These are phyloP conservation scores for Synchytrium microbalum DNA, from an alignment of 371 early-diverging fungal genomes.

Conservation along the genomic window DNA sequence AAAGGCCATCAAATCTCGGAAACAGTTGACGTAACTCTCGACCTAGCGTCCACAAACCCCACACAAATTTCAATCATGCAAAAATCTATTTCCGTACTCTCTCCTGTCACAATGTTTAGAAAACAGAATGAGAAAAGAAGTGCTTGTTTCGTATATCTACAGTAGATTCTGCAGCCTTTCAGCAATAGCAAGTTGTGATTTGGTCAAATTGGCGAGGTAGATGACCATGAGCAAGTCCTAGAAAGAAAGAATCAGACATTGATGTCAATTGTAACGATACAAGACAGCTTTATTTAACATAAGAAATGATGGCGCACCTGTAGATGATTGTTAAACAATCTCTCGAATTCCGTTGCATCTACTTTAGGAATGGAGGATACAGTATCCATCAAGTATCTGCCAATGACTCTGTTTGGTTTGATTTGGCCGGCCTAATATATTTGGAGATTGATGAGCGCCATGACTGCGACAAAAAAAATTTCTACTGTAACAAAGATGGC, in stretches of 20 bases:
- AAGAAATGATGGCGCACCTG: conserved; percentile 15
- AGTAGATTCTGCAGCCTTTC: conserved; percentile 66
- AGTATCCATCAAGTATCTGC: conserved; percentile 89
- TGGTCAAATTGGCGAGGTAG: conserved; percentile 88
- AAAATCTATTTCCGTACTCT: too few species aligned
- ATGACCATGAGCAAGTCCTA: conserved; percentile 93
- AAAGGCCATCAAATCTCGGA: too few species aligned
- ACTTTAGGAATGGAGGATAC: conserved; percentile 84
- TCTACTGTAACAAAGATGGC: too few species aligned
- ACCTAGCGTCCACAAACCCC: too few species aligned
- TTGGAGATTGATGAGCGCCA: conserved; percentile 2
- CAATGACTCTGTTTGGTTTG: conserved; percentile 71
- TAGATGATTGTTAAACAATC: conserved; percentile 81
- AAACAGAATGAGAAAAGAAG: too few species aligned
- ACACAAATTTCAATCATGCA: too few species aligned
- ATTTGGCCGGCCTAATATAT: conserved; percentile 43
- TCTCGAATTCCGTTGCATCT: conserved; percentile 74
- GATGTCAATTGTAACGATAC: not conserved
- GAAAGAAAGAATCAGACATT: conserved; percentile 19
- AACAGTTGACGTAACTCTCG: too few species aligned
- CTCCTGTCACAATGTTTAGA: too few species aligned
- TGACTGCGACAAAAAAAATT: conserved; percentile 4
- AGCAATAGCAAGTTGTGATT: conserved; percentile 87
- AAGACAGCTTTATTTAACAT: not conserved
- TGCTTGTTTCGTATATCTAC: too few species aligned